A percentile compares a stretch with the other conserved stretches of the same genome.
phyloP scores from a whole-genome alignment of 2,329 filamentous ascomycete species.

The Epichloe bromicola region DNA sequence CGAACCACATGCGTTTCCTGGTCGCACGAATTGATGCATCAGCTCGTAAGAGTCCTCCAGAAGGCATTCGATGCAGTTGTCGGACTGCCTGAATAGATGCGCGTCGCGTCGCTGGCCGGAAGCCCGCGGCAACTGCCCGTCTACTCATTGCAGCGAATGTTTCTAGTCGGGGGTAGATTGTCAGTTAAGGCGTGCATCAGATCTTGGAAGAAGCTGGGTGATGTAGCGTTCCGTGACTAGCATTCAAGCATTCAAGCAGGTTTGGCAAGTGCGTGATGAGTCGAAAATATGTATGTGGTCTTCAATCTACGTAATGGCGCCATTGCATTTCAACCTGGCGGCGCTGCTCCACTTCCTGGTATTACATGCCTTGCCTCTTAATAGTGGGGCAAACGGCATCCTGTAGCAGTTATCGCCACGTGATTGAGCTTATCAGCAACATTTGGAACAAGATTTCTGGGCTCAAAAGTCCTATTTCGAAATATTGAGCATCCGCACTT shows the following conservation, averaged over 20 bases:
- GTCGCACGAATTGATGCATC: conserved; percentile 49
- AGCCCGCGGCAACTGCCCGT: conserved; percentile 50
- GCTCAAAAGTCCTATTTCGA: conserved; percentile 10
- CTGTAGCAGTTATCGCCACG: conserved; percentile 3
- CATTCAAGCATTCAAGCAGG: conserved; percentile 1
- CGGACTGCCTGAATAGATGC: conserved; percentile 42
- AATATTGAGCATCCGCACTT: background rate
- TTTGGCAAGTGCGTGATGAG: background rate
- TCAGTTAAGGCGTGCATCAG: background rate
- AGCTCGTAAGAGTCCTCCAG: conserved; percentile 55
- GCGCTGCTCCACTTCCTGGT: background rate
- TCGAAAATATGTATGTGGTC: background rate
- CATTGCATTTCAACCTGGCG: too few relatives aligned
- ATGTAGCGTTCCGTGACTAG: background rate
- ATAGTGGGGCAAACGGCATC: background rate
- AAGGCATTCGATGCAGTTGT: conserved; percentile 52
- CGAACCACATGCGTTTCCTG: conserved; percentile 59
- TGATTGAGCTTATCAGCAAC: conserved; percentile 13
- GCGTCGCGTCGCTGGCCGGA: conserved; percentile 53
- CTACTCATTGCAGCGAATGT: conserved; percentile 19
- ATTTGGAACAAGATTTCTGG: conserved; percentile 22
- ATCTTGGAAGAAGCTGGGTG: background rate
- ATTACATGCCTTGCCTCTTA: too few relatives aligned
- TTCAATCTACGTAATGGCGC: too few relatives aligned
- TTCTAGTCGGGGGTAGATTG: background rate